Percentiles rank a stretch among this genome's conserved stretches.
phyloP scores from a whole-genome alignment of 169 alveolate genomes.

The Cyclospora cayetanensis region DNA sequence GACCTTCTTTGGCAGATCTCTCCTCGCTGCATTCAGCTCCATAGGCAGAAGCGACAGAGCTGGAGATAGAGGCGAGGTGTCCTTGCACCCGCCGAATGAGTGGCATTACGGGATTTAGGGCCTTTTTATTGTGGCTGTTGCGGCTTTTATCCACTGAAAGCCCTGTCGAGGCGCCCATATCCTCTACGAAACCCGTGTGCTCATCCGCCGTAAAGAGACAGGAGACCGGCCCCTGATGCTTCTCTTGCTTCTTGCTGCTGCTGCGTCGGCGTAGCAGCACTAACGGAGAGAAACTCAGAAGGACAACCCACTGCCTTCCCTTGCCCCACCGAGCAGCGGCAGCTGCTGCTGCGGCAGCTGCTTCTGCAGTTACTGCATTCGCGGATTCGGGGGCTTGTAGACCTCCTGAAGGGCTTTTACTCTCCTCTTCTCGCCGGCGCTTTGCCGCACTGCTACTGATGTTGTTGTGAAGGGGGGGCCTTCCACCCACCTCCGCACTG shows the following conservation, averaged over 20 bases:
- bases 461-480: background rate
- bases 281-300: background rate
- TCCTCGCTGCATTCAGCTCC: no score
- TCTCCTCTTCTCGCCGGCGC: background rate
- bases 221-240: background rate
- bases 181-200: background rate
- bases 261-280: background rate
- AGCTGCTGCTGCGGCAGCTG: conserved; percentile 15
- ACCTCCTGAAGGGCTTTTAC: background rate
- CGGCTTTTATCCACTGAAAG: background rate
- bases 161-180: background rate
- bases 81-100: background rate
- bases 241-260: conserved; percentile 1
- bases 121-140: background rate
- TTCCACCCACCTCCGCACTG: background rate
- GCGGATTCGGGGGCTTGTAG: background rate
- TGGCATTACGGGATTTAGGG: background rate
- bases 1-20: background rate
- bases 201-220: background rate
- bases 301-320: background rate
- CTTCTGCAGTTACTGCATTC: background rate
- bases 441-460: background rate
- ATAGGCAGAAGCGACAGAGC: no score
- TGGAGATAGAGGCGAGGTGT: no score
- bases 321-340: background rate